Conservation (phyloP, 768 basidiomycete species). For the Trametopsis cervina region DNA sequence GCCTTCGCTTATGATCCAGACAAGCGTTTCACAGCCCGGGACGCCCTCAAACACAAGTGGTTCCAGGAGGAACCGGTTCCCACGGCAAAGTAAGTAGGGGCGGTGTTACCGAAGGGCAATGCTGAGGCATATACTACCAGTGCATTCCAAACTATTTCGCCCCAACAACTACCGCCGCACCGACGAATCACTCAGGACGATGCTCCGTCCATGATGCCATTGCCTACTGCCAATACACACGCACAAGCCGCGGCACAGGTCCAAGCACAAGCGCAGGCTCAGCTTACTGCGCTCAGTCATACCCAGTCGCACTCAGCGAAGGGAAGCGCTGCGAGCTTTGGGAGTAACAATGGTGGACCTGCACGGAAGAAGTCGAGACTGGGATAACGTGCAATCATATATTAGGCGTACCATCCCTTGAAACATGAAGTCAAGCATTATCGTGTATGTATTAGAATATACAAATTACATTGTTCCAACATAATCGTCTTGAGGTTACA, state of each 20-base stretch:
- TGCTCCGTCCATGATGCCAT: constrained; percentile 77
- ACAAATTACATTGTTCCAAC: no score
- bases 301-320: constrained; percentile 21
- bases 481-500: no score
- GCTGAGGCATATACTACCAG: constrained; percentile 30
- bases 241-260: constrained; percentile 30
- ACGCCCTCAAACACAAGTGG: constrained; percentile 83
- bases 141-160: constrained; percentile 62
- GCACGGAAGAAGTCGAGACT: constrained; percentile 58
- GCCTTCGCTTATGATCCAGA: constrained; percentile 92
- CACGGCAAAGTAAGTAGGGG: constrained; percentile 64
- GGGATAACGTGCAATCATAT: constrained; percentile 25
- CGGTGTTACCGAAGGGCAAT: not conserved
- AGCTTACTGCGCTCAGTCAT: constrained; percentile 32
- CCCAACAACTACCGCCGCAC: constrained; percentile 73
- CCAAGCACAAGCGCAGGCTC: constrained; percentile 35
- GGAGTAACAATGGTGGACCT: constrained; percentile 47
- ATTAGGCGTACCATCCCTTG: no score
- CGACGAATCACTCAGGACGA: constrained; percentile 92
- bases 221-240: constrained; percentile 36
- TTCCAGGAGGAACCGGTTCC: constrained; percentile 88
- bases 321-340: constrained; percentile 58
- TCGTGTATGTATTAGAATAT: no score
- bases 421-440: no score
- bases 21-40: constrained; percentile 72